phyloP scores from a whole-genome alignment of 768 basidiomycete genomes.

The Termitomyces sp. region DNA sequence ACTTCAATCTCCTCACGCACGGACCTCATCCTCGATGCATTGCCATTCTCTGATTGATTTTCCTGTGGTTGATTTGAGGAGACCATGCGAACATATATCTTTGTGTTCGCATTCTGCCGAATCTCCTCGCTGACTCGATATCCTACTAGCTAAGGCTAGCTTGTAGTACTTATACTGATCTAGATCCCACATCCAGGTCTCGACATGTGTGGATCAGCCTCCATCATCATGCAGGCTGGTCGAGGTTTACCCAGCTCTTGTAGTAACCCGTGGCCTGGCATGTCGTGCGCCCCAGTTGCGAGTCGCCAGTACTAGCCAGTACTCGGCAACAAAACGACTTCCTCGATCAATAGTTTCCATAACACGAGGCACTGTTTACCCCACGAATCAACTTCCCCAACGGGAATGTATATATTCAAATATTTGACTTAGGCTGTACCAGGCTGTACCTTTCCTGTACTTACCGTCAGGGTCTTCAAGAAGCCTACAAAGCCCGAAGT shows the following conservation, averaged over 20 bases:
- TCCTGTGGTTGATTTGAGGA: not conserved
- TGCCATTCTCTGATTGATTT: not conserved
- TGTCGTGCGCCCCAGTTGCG: not conserved
- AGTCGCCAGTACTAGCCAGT: not conserved
- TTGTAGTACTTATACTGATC: not conserved
- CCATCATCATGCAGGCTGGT: not conserved
- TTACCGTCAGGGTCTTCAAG: not conserved
- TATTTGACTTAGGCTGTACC: not conserved
- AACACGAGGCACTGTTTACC: not conserved
- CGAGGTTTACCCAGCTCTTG: not conserved
- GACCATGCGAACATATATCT: conserved; percentile 1
- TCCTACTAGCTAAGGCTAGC: no score
- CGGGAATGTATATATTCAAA: not conserved
- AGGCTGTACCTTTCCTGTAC: not conserved
- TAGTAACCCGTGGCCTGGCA: not conserved
- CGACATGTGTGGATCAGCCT: not conserved
- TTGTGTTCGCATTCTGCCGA: not conserved
- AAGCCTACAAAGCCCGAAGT: not conserved
- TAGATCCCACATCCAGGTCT: not conserved
- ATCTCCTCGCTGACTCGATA: not conserved
- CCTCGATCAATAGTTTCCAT: not conserved
- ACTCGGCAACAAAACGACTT: not conserved
- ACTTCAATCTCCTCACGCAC: not conserved
- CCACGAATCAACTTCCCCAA: not conserved
- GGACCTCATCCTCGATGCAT: not conserved